Conservation (phyloP, 805 yeast genomes). For the Barnettozyma botsteinii region DNA sequence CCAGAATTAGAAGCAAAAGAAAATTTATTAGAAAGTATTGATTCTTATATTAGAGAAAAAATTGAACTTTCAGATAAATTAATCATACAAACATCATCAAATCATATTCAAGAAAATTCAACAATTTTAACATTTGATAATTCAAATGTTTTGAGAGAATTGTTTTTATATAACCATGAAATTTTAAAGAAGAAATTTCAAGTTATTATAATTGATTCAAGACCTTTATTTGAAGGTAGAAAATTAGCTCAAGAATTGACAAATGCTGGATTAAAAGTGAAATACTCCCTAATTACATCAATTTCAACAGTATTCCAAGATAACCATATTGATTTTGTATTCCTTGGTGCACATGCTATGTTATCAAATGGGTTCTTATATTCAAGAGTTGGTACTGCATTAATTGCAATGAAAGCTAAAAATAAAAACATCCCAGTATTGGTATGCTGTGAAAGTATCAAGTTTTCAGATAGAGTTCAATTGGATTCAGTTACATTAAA, state of each 20-base stretch:
- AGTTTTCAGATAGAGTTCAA: constrained; percentile 92
- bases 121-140: constrained; percentile 85
- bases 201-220: constrained; percentile 84
- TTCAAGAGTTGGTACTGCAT: constrained; percentile 91
- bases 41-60: constrained; percentile 77
- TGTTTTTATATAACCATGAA: constrained; percentile 64
- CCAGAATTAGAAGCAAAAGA: constrained; percentile 54
- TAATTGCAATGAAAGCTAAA: constrained; percentile 87
- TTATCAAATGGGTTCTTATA: constrained; percentile 89
- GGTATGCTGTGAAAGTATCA: constrained; percentile 92
- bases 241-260: constrained; percentile 62
- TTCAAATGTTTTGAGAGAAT: constrained; percentile 72
- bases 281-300: constrained; percentile 76
- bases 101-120: constrained; percentile 68
- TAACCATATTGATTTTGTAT: constrained; percentile 84
- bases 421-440: constrained; percentile 87
- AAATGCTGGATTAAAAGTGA: constrained; percentile 54
- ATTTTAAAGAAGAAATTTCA: constrained; percentile 62
- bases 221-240: constrained; percentile 93
- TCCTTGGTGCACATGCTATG: constrained; percentile 96
- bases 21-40: constrained; percentile 60
- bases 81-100: constrained; percentile 73
- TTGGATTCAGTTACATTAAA: constrained; percentile 92
- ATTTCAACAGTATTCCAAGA: constrained; percentile 67
- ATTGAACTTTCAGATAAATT: constrained; percentile 77